Percentiles rank a stretch among this genome's conserved stretches.
Conservation (phyloP, 1,139 yeast genomes). For the Yamadazyma taylorii region DNA sequence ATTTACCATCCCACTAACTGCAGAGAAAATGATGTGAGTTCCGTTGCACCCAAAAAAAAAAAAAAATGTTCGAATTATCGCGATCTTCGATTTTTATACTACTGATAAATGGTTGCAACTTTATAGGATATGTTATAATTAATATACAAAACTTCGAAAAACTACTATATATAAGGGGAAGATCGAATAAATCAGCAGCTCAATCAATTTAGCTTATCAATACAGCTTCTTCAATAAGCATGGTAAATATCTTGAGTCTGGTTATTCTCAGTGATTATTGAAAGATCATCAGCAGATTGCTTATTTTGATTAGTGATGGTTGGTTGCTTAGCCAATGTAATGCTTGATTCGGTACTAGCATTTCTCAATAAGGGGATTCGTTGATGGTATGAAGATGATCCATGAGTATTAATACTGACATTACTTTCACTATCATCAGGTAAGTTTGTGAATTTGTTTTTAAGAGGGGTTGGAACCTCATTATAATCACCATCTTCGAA, state of each 20-base stretch:
- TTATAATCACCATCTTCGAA: not conserved
- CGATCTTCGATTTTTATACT: too few species aligned
- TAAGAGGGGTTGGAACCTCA: too few species aligned
- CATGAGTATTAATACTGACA: constrained; percentile 23
- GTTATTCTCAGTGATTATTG: constrained; percentile 16
- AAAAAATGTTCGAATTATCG: too few species aligned
- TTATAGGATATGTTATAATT: constrained; percentile 7
- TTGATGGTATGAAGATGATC: constrained; percentile 26
- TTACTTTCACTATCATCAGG: constrained; percentile 17
- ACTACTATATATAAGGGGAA: not conserved
- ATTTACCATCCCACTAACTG: too few species aligned
- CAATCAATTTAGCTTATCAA: not conserved
- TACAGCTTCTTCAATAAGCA: too few species aligned
- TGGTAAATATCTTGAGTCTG: constrained; percentile 22
- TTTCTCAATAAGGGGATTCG: constrained; percentile 32
- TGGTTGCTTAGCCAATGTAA: constrained; percentile 14
- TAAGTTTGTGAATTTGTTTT: constrained; percentile 2
- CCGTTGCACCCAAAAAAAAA: too few species aligned
- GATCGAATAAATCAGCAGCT: not conserved
- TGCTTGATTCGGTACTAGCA: constrained; percentile 25
- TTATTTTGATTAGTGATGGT: constrained; percentile 10
- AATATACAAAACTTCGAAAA: not conserved
- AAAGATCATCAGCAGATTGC: constrained; percentile 19
- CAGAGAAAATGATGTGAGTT: too few species aligned
- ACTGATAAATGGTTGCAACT: too few species aligned